Base-by-base conservation (phyloP, 106 monocot genomes). In the Platanthera zijinensis region DNA sequence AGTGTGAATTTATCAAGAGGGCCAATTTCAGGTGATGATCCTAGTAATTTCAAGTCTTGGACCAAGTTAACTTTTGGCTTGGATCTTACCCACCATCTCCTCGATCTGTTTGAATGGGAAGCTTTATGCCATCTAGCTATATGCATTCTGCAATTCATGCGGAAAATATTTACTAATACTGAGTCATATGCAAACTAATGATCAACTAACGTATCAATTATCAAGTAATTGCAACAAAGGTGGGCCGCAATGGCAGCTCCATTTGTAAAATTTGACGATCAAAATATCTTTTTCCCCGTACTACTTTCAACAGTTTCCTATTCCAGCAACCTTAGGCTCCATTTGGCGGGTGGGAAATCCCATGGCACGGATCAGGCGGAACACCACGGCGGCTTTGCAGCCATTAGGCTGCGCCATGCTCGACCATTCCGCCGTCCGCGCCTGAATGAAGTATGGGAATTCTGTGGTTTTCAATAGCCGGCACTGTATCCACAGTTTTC, bases 1-100 rank as follows among this genome's bases (percentile, higher is more conserved):
- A 49, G 57, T 50, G 72, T 68, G 52, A 21, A 22, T 57, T 83
- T 82, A 52, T 77, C 75, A 73, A 59, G 48, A 59, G 59, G 7
- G 5, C 56, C 80, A 67, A 73, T 30, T 18, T 50, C 82, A 48
- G 72, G 50, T 28, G 82, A 78, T 75, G 69, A 64, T 51, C 84
- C 85, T 63, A 89, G 93, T 49, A 99, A 76, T 74, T 91, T 99
- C 54, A 99, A 75, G 50, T 91, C 86, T 73, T 90, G 90, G 10
- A 92, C 30, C 30, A 83, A 18, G 59, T 87, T 80, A 82, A 49
- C 74, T 77, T 90, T 99, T n/a, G 89, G 92, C 5, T 86, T 87
- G 15, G 17, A 64, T 57, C 99, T 82, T 62, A 90, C 51, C 69
- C 94, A 92, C 94, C 99, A 99, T n/a, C 83, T 82, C 13, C 57